phyloP scores from a whole-genome alignment of 2,329 filamentous ascomycete species.

The Cladorrhinum sp. region DNA sequence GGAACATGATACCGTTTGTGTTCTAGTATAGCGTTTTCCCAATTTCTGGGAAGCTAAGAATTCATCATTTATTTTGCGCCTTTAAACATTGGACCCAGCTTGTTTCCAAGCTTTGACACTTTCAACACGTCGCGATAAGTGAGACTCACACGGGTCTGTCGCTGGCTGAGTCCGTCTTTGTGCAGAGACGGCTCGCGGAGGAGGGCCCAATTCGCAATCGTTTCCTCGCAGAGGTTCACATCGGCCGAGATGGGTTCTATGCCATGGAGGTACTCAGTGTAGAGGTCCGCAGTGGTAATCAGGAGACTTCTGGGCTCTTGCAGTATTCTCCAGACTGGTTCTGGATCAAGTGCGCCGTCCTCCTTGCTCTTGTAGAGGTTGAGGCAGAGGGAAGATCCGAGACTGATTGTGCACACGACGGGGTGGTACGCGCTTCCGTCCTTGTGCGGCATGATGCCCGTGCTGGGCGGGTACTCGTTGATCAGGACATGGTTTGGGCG shows the following conservation, averaged over 20 bases:
- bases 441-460: conserved; percentile 98
- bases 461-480: conserved; percentile 83
- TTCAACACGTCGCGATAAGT: conserved; percentile 85
- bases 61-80: neutral
- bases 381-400: conserved; percentile 74
- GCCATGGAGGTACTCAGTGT: conserved; percentile 70
- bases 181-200: conserved; percentile 50
- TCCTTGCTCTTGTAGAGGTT: conserved; percentile 67
- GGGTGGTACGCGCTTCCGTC: conserved; percentile 85
- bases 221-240: conserved; percentile 55
- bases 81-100: conserved; percentile 45
- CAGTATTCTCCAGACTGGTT: conserved; percentile 58
- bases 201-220: conserved; percentile 70
- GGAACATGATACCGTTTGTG: conserved; percentile 73
- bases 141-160: conserved; percentile 65
- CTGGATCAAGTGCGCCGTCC: conserved; percentile 53
- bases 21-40: conserved; percentile 45
- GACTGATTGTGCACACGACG: conserved; percentile 85
- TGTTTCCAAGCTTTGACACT: conserved; percentile 70
- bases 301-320: conserved; percentile 83
- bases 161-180: conserved; percentile 51
- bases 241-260: conserved; percentile 68
- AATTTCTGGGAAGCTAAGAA: too few species aligned
- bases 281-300: conserved; percentile 66
- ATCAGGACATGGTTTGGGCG: conserved; percentile 87